A percentile compares a stretch with the other conserved stretches of the same genome.
Evolutionary conservation across 768 basidiomycete species (phyloP).

Genomic region (Tubosaeta sp.): DNA sequence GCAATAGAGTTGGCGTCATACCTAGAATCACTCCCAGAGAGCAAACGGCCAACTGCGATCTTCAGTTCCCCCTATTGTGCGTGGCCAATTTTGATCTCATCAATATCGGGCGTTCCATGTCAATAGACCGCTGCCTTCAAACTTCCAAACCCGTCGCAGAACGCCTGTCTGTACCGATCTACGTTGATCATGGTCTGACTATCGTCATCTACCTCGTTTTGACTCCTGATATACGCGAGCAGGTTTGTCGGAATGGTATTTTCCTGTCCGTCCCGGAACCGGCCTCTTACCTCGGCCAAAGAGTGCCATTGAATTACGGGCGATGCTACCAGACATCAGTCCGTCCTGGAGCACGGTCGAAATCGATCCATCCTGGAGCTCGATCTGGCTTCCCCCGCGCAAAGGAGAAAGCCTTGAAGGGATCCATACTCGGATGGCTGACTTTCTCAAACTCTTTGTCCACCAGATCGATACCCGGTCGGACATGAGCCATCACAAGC

Average conservation of each 20-base stretch:
- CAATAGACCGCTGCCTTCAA: conserved; percentile 80
- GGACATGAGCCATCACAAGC: conserved; percentile 38
- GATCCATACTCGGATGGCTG: conserved; percentile 56
- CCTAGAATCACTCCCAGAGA: conserved; percentile 58
- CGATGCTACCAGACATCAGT: conserved; percentile 57
- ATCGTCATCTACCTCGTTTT: conserved; percentile 5
- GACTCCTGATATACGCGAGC: background rate
- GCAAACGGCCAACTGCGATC: conserved; percentile 69
- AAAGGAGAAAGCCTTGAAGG: conserved; percentile 65
- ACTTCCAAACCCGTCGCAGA: conserved; percentile 63
- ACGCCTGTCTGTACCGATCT: conserved; percentile 63
- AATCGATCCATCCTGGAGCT: conserved; percentile 62
- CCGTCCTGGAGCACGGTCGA: conserved; percentile 54
- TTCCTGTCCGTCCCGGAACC: conserved; percentile 59
- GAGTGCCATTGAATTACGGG: conserved; percentile 47
- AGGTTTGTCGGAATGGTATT: conserved; percentile 81
- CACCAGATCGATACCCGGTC: conserved; percentile 46
- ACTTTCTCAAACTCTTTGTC: conserved; percentile 49
- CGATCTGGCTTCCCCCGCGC: conserved; percentile 67
- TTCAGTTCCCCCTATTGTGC: conserved; percentile 84
- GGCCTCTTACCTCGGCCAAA: conserved; percentile 76
- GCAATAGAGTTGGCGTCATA: conserved; percentile 68
- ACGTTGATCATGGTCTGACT: conserved; percentile 67
- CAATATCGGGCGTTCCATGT: background rate
- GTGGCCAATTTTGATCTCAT: conserved; percentile 7